These are phyloP conservation scores for Colletotrichum sp. DNA, from an alignment of 2,329 filamentous ascomycete genomes.

Conservation along the genomic window DNA sequence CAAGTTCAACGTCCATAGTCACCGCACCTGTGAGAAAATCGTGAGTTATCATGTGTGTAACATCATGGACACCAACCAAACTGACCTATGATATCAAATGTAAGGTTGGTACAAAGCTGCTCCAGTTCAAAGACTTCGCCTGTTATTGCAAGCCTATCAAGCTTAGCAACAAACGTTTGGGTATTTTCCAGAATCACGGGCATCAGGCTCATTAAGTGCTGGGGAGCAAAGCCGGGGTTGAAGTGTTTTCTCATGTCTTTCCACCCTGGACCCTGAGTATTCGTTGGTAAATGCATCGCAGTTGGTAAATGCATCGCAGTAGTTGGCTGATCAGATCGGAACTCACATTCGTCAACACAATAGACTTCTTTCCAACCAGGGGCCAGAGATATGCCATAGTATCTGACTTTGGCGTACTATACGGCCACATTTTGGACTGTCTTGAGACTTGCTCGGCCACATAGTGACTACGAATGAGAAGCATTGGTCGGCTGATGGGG, in stretches of 20 bases:
- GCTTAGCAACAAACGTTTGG: slow-evolving; percentile 26
- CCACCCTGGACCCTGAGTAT: slow-evolving; percentile 21
- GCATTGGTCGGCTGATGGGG: slow-evolving; percentile 34
- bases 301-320: not conserved
- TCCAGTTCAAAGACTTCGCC: slow-evolving; percentile 23
- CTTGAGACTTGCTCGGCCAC: slow-evolving; percentile 41
- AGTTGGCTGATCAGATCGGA: not conserved
- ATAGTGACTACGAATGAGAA: slow-evolving; percentile 33
- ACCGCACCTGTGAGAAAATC: slow-evolving; percentile 27
- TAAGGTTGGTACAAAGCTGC: slow-evolving; percentile 30
- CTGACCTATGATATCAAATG: slow-evolving; percentile 41
- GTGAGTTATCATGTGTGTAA: not conserved
- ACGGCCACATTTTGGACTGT: slow-evolving; percentile 32
- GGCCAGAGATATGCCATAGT: slow-evolving; percentile 27
- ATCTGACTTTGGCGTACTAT: slow-evolving; percentile 34
- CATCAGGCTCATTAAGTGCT: slow-evolving; percentile 40
- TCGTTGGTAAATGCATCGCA: not conserved
- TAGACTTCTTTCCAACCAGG: slow-evolving; percentile 25
- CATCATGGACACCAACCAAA: not conserved
- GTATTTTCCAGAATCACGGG: slow-evolving; percentile 40
- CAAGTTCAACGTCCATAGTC: slow-evolving; percentile 36
- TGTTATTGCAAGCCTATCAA: not conserved
- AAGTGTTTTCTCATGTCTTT: slow-evolving; percentile 33
- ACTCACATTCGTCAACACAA: slow-evolving; percentile 16
- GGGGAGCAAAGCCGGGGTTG: slow-evolving; percentile 41